These are phyloP conservation scores for Metroxylon sagu DNA, from an alignment of 176 grass and related monocot species.

Conservation along the genomic window DNA sequence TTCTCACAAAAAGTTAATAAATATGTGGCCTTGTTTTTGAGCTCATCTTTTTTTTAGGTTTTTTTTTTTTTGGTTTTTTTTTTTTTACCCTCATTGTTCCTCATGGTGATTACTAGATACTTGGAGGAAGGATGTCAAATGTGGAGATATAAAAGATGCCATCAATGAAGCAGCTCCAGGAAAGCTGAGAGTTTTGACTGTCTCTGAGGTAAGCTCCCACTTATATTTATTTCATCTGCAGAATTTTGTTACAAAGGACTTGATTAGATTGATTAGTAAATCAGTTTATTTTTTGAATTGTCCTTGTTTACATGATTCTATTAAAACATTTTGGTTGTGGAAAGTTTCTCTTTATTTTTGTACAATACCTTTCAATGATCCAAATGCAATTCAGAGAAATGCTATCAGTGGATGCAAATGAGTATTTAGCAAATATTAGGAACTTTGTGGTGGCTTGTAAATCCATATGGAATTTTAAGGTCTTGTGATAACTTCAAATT, in stretches of 20 bases:
- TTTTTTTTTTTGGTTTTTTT: neutral
- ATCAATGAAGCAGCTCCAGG: conserved; percentile 49
- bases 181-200: conserved; percentile 54
- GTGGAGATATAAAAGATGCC: conserved; percentile 38
- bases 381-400: too few species aligned
- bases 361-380: too few species aligned
- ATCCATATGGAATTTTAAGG: neutral
- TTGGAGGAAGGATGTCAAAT: conserved; percentile 78
- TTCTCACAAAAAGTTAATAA: too few species aligned
- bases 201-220: conserved; percentile 45
- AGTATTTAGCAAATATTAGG: too few species aligned
- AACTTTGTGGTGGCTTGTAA: too few species aligned
- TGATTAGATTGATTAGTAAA: neutral
- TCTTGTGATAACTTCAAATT: neutral
- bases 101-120: conserved; percentile 41
- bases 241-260: neutral
- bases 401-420: too few species aligned
- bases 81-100: neutral
- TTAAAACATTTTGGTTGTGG: too few species aligned
- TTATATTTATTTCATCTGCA: too few species aligned
- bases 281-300: neutral
- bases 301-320: too few species aligned
- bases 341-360: too few species aligned
- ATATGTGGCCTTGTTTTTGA: too few species aligned
- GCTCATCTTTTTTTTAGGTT: neutral